These are phyloP conservation scores for Penicillium dipodomyicola DNA, from an alignment of 495 filamentous ascomycete species.

Conservation along the genomic window DNA sequence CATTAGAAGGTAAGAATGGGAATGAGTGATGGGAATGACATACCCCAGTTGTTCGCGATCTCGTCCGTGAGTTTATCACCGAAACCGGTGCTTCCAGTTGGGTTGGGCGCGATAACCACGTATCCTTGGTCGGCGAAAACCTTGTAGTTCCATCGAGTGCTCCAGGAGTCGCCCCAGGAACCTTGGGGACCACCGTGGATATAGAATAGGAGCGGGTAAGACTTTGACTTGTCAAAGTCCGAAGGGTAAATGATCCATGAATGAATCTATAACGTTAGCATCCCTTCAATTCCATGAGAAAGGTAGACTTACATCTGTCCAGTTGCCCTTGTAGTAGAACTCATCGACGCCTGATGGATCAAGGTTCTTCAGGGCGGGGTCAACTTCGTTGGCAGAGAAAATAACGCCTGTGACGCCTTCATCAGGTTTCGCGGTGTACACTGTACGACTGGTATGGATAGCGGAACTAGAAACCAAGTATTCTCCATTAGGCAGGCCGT, in stretches of 20 bases:
- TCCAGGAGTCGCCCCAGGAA: slow-evolving; percentile 50
- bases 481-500: slow-evolving; percentile 33
- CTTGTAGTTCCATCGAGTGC: slow-evolving; percentile 50
- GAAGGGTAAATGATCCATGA: slow-evolving; percentile 49
- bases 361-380: slow-evolving; percentile 32
- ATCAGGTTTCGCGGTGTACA: slow-evolving; percentile 32
- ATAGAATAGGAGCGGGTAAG: slow-evolving; percentile 50
- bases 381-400: slow-evolving; percentile 38
- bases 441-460: slow-evolving; percentile 36
- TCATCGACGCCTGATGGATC: slow-evolving; percentile 37
- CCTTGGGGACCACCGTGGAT: slow-evolving; percentile 56
- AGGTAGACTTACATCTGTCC: slow-evolving; percentile 30
- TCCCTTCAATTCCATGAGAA: not conserved
- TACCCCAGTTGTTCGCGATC: slow-evolving; percentile 52
- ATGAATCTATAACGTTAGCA: slow-evolving; percentile 38
- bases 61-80: slow-evolving; percentile 47
- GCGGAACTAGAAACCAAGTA: slow-evolving; percentile 35
- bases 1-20: not conserved
- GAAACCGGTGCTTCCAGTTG: slow-evolving; percentile 52
- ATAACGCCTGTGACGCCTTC: slow-evolving; percentile 26
- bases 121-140: slow-evolving; percentile 58
- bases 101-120: slow-evolving; percentile 54
- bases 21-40: not conserved
- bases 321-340: slow-evolving; percentile 38
- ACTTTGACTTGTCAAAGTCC: slow-evolving; percentile 45